Conservation (phyloP, 768 basidiomycete genomes). For the Trametes cinnabarina region DNA sequence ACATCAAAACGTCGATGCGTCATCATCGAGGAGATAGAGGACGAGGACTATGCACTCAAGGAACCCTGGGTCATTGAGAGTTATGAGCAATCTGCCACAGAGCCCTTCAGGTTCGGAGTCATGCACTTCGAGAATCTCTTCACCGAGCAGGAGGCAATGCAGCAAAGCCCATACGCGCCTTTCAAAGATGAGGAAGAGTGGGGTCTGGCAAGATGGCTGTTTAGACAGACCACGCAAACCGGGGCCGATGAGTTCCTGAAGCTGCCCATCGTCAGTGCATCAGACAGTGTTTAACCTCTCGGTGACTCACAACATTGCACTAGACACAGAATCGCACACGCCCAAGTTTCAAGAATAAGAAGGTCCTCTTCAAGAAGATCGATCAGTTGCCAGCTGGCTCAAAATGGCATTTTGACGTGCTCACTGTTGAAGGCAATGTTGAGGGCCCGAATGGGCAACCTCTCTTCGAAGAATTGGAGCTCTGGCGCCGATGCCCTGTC, state of each 20-base stretch:
- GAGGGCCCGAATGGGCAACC: constrained; percentile 10
- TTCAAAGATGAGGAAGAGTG: constrained; percentile 21
- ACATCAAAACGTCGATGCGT: background rate
- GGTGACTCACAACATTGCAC: background rate
- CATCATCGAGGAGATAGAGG: constrained; percentile 18
- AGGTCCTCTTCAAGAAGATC: constrained; percentile 20
- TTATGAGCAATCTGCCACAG: constrained; percentile 8
- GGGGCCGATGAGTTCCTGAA: constrained; percentile 25
- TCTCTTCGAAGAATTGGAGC: constrained; percentile 27
- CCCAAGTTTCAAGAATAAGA: constrained; percentile 22
- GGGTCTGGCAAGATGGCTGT: constrained; percentile 19
- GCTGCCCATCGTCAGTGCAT: constrained; percentile 17
- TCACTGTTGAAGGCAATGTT: constrained; percentile 10
- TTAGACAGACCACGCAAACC: constrained; percentile 13
- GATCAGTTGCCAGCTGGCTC: constrained; percentile 20
- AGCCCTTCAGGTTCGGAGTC: background rate
- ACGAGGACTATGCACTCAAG: background rate
- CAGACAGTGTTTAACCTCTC: no score
- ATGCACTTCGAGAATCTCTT: constrained; percentile 14
- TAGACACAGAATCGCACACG: constrained; percentile 9
- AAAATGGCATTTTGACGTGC: constrained; percentile 17
- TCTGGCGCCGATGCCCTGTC: constrained; percentile 31
- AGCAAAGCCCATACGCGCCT: constrained; percentile 3
- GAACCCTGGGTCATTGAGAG: constrained; percentile 6
- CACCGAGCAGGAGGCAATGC: background rate